Evolutionary conservation across 495 filamentous ascomycete genomes (phyloP).

Genomic region (Cercophora newfieldiana): DNA sequence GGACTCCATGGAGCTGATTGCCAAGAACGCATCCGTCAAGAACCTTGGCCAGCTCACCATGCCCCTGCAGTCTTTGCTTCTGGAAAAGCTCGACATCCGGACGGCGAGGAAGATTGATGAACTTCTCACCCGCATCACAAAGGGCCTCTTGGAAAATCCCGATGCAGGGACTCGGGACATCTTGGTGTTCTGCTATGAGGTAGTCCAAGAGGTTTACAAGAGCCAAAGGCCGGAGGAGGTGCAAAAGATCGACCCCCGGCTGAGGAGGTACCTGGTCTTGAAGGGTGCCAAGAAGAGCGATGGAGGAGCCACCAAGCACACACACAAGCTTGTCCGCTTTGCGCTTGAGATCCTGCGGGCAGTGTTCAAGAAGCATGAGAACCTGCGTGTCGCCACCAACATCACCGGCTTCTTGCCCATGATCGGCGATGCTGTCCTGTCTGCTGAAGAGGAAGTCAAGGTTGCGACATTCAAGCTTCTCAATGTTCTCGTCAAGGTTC

Average conservation of each 20-base stretch:
- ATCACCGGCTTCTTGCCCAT: constrained; percentile 83
- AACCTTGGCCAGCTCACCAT: constrained; percentile 72
- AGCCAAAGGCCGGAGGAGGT: constrained; percentile 46
- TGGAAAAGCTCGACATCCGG: constrained; percentile 76
- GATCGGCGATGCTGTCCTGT: constrained; percentile 80
- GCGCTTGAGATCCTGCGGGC: constrained; percentile 81
- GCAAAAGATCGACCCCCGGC: constrained; percentile 55
- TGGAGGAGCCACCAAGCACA: constrained; percentile 68
- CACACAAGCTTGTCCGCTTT: constrained; percentile 82
- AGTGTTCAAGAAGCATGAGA: constrained; percentile 76
- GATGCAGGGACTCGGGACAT: constrained; percentile 72
- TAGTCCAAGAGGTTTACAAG: constrained; percentile 82
- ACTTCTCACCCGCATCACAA: constrained; percentile 76
- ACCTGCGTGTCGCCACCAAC: constrained; percentile 74
- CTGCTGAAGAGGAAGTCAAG: constrained; percentile 85
- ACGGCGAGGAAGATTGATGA: constrained; percentile 89
- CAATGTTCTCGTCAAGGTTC: constrained; percentile 82
- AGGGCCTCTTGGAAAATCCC: constrained; percentile 78
- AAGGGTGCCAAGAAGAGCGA: constrained; percentile 67
- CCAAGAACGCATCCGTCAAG: constrained; percentile 71
- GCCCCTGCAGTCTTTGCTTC: constrained; percentile 73
- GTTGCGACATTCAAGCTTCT: constrained; percentile 78
- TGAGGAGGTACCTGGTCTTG: constrained; percentile 74
- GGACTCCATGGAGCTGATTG: constrained; percentile 93
- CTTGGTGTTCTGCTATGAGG: constrained; percentile 89